Percentiles rank a stretch among this genome's conserved stretches.
phyloP scores from a whole-genome alignment of 495 filamentous ascomycete genomes.

The Pseudoneurospora amorphoporcata region DNA sequence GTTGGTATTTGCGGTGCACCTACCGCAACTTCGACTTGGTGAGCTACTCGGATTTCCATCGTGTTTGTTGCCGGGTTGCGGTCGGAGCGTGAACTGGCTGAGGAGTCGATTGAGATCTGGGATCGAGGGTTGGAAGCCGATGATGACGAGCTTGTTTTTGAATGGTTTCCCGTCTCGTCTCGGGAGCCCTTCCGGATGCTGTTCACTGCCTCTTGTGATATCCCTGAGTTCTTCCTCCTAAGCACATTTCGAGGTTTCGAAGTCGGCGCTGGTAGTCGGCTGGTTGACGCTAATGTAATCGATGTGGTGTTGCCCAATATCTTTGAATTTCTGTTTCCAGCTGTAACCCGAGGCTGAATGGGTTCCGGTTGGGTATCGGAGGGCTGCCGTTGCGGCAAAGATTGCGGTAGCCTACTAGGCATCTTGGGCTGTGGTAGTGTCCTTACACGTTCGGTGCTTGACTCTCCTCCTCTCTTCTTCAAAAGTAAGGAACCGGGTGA shows the following conservation, averaged over 20 bases:
- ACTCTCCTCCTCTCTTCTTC: constrained; percentile 13
- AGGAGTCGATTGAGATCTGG: constrained; percentile 20
- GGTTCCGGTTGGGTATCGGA: constrained; percentile 14
- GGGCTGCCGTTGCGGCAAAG: constrained; percentile 16
- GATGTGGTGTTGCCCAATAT: constrained; percentile 3
- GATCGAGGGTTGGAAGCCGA: constrained; percentile 26
- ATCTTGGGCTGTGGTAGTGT: constrained; percentile 22
- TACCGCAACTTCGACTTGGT: constrained; percentile 24
- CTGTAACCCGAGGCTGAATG: constrained; percentile 20
- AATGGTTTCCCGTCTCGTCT: constrained; percentile 18
- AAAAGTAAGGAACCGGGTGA: constrained; percentile 4
- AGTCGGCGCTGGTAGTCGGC: constrained; percentile 13
- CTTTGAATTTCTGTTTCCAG: constrained; percentile 9
- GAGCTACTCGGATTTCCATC: constrained; percentile 25
- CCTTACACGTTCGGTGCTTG: constrained; percentile 14
- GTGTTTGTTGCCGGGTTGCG: constrained; percentile 30
- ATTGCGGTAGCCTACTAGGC: constrained; percentile 28
- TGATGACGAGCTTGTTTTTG: constrained; percentile 23
- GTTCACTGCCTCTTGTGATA: constrained; percentile 25
- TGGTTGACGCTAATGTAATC: constrained; percentile 3
- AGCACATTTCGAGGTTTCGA: constrained; percentile 30
- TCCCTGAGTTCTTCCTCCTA: constrained; percentile 36
- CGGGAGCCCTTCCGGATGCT: constrained; percentile 19
- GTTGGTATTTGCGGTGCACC: constrained; percentile 23
- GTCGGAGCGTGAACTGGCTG: constrained; percentile 20